Evolutionary conservation across 768 basidiomycete genomes (phyloP), one percentile per base, ranked within the genome.

Genomic region (Lactarius indigo): DNA sequence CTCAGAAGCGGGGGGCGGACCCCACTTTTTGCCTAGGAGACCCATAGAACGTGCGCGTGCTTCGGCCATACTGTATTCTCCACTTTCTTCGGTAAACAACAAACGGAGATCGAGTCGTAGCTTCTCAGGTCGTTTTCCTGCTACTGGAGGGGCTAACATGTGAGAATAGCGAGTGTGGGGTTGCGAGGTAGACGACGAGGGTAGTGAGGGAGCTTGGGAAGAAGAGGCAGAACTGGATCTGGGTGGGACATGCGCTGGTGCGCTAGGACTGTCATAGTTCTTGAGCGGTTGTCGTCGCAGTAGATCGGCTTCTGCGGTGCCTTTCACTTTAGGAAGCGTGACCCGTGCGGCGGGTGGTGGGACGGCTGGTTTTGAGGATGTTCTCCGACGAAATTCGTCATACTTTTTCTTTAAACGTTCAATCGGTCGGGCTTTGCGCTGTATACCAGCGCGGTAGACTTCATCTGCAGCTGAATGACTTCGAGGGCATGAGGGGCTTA

Each of bases 11-110:
- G 84, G 80, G 1, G 88, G 87, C 1, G 86, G 84, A 3, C 87
- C 86, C 92, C 92, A 94, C 75, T 89, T 90, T 81, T 93, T 94
- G 23, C 89, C 89, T 10, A 91, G 79, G 17, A 94, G 83, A 33
- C 92, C 92, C 81, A 92, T 89, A 10, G 88, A 88, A 20, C 87
- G 85, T 1, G 92, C 90, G 12, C 92, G 82, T 41, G 87, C 88
- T 81, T 94, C 96, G 73, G 91, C 87, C 28, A 89, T 87, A 72
- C 91, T 89, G 77, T 90, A 96, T 75, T 98, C 95, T 1, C 85
- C 80, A 2, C 87, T 83, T 59, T 91, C 87, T 37, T 86, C 84
- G n/a, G 88, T 92, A 72, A 88, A 90, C 17, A 94, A 77, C 20
- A 92, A 75, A 1, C 83, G 79, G 44, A 93, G 79, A 68, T 91